Percentiles rank a stretch among this genome's conserved stretches.
phyloP scores from a whole-genome alignment of 176 grass and related monocot genomes.

The Lolium multiflorum region DNA sequence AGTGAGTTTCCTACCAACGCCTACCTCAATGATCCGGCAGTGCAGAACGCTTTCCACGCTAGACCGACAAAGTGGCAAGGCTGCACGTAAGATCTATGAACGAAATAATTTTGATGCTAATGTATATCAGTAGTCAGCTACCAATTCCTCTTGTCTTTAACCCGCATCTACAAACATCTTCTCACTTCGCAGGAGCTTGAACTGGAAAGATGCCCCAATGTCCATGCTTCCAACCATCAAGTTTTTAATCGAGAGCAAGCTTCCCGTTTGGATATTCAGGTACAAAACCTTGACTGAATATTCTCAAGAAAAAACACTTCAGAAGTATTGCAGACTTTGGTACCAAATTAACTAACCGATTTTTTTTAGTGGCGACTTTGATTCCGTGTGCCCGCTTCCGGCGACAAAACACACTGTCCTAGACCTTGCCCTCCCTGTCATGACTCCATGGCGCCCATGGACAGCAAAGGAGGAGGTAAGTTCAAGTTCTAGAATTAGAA shows the following conservation, averaged over 20 bases:
- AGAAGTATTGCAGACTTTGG: not conserved
- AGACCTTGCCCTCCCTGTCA: constrained; percentile 38
- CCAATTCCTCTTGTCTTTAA: not conserved
- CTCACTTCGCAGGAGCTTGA: constrained; percentile 8
- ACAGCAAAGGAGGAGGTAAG: constrained; percentile 30
- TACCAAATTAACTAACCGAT: not conserved
- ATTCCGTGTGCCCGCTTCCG: constrained; percentile 44
- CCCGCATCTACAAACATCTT: not conserved
- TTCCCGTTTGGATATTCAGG: constrained; percentile 60
- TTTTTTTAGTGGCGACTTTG: constrained; percentile 48
- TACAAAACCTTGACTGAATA: not conserved
- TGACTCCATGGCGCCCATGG: constrained; percentile 60
- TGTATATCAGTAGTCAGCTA: not conserved
- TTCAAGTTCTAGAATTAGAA: not conserved
- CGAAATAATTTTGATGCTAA: not conserved
- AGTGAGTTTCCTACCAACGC: not conserved
- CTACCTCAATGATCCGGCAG: constrained; percentile 62
- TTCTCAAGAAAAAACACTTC: too few relatives aligned
- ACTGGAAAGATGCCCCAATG: constrained; percentile 43
- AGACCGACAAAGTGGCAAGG: constrained; percentile 31
- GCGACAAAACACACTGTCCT: constrained; percentile 43
- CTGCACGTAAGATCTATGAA: constrained; percentile 44
- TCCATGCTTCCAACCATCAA: constrained; percentile 40
- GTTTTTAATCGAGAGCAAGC: constrained; percentile 33
- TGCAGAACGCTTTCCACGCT: constrained; percentile 61